phyloP scores from a whole-genome alignment of 192 early-diverging fungal species.

The Podila epigama region DNA sequence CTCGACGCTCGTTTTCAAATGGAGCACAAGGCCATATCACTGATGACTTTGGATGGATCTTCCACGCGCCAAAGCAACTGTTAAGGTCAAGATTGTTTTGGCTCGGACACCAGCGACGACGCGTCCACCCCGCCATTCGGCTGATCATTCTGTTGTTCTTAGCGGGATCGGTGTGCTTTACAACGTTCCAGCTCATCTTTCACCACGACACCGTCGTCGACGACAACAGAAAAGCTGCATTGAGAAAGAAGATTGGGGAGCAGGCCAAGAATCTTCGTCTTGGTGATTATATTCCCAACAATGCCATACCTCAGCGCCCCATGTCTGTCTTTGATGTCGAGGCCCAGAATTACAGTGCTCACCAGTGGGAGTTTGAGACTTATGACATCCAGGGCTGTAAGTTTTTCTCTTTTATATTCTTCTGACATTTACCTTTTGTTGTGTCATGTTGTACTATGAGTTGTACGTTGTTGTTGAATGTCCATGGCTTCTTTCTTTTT shows the following conservation, averaged over 20 bases:
- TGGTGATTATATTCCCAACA: neutral
- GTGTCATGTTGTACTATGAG: too few relatives aligned
- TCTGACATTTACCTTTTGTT: neutral
- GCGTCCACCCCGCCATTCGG: slow-evolving; percentile 23
- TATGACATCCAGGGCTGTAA: slow-evolving; percentile 31
- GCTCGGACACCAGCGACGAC: slow-evolving; percentile 23
- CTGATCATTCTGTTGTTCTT: slow-evolving; percentile 15
- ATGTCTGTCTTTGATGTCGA: slow-evolving; percentile 32
- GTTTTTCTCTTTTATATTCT: neutral
- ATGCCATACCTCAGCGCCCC: neutral
- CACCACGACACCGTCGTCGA: neutral
- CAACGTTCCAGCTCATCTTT: slow-evolving; percentile 32
- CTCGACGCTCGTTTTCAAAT: neutral
- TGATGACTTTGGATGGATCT: neutral
- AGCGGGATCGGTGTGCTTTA: slow-evolving; percentile 33
- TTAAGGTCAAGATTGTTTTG: slow-evolving; percentile 23
- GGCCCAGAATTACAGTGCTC: slow-evolving; percentile 22
- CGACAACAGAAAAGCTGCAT: neutral
- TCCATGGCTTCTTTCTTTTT: neutral
- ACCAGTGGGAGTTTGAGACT: slow-evolving; percentile 33
- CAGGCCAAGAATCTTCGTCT: slow-evolving; percentile 15
- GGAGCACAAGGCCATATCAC: neutral
- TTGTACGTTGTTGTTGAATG: too few relatives aligned
- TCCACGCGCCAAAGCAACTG: slow-evolving; percentile 12
- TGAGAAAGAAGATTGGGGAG: neutral